A percentile compares a stretch with the other conserved stretches of the same genome.
Evolutionary conservation across 2,329 filamentous ascomycete genomes (phyloP).

Genomic region (Talaromyces sp.): DNA sequence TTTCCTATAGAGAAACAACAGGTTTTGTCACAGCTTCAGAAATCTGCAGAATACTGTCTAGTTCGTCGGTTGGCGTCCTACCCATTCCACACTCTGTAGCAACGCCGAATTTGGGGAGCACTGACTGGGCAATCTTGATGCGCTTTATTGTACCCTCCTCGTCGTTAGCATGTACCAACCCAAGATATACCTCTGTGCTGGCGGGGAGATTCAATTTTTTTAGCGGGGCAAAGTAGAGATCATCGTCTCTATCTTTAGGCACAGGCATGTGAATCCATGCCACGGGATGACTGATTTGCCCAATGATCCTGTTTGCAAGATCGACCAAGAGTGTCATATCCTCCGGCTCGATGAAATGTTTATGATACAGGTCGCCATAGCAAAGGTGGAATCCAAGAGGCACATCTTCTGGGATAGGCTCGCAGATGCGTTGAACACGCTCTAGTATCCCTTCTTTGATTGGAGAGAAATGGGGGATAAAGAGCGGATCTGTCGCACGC

Average conservation of each 20-base stretch:
- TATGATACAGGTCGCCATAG: conserved; percentile 44
- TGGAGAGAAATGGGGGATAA: neutral
- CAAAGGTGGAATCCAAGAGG: conserved; percentile 45
- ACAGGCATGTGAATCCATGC: conserved; percentile 45
- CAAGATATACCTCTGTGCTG: conserved; percentile 36
- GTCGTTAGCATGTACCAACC: conserved; percentile 38
- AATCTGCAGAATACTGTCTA: conserved; percentile 14
- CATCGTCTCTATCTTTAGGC: conserved; percentile 34
- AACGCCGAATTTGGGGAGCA: conserved; percentile 34
- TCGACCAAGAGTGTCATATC: conserved; percentile 34
- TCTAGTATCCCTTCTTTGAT: conserved; percentile 17
- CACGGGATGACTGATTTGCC: conserved; percentile 26
- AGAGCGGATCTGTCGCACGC: neutral
- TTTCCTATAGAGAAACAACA: neutral
- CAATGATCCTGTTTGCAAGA: conserved; percentile 31
- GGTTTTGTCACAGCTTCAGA: neutral
- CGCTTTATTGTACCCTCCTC: conserved; percentile 34
- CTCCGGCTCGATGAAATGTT: conserved; percentile 42
- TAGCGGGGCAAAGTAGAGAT: conserved; percentile 37
- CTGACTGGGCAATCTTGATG: conserved; percentile 32
- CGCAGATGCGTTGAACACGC: conserved; percentile 19
- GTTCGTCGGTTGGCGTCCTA: conserved; percentile 19
- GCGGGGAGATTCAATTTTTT: conserved; percentile 25
- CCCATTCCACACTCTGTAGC: conserved; percentile 40
- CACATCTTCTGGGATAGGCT: conserved; percentile 23